A percentile compares a stretch with the other conserved stretches of the same genome.
Conservation (phyloP, 352 stramenopile species). For the Phytophthora tubulina region DNA sequence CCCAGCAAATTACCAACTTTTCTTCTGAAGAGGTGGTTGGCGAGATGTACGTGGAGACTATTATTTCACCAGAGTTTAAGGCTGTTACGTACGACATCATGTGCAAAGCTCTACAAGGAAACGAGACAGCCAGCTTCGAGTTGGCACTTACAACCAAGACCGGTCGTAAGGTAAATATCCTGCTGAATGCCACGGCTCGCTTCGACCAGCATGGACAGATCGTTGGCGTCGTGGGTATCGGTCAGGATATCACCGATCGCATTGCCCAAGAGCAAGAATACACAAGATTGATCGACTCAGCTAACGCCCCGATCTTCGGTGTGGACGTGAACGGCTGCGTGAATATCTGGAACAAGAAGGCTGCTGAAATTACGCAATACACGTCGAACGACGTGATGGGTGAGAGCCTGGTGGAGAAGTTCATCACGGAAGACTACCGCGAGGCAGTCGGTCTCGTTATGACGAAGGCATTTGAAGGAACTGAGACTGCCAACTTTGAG, state of each 20-base stretch:
- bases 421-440: constrained; percentile 34
- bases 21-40: constrained; percentile 43
- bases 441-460: constrained; percentile 25
- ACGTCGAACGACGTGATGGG: constrained; percentile 46
- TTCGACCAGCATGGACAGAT: constrained; percentile 64
- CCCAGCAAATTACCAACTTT: constrained; percentile 43
- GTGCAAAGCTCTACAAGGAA: constrained; percentile 43
- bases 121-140: constrained; percentile 54
- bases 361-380: constrained; percentile 76
- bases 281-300: constrained; percentile 62
- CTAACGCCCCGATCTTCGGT: constrained; percentile 73
- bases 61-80: constrained; percentile 21
- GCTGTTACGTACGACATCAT: constrained; percentile 9
- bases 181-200: constrained; percentile 49
- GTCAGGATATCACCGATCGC: constrained; percentile 57
- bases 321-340: constrained; percentile 70
- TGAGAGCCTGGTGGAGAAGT: constrained; percentile 47
- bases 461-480: constrained; percentile 13
- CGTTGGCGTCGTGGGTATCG: constrained; percentile 38
- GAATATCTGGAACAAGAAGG: constrained; percentile 76
- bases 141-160: constrained; percentile 47
- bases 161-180: constrained; percentile 18
- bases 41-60: constrained; percentile 16
- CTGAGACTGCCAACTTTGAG: constrained; percentile 21
- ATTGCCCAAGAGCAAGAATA: constrained; percentile 89